phyloP scores from a whole-genome alignment of 2,329 filamentous ascomycete species.

The Verticillium tricorpus region DNA sequence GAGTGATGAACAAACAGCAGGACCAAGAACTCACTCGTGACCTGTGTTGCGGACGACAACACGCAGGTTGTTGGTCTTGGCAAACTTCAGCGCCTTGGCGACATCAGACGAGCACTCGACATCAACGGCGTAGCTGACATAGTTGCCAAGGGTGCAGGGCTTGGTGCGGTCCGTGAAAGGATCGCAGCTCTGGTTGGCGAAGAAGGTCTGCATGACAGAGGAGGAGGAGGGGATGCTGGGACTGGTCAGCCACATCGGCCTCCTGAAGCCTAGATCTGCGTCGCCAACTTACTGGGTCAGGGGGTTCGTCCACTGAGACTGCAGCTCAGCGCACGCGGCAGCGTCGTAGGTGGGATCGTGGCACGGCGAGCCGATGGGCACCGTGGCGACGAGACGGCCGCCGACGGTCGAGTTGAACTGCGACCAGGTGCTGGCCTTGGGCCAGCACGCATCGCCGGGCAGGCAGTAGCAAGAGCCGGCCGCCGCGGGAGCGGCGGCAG shows the following conservation, averaged over 20 bases:
- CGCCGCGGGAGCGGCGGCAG: conserved; percentile 6
- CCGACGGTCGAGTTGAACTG: conserved; percentile 45
- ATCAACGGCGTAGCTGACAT: conserved; percentile 34
- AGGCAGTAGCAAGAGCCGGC: conserved; percentile 35
- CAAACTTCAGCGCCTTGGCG: conserved; percentile 25
- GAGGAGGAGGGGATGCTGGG: conserved; percentile 29
- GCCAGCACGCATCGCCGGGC: conserved; percentile 52
- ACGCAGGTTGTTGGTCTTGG: conserved; percentile 28
- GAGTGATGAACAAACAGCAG: not conserved
- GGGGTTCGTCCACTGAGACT: conserved; percentile 27
- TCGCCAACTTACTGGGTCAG: conserved; percentile 26
- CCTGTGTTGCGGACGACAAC: conserved; percentile 30
- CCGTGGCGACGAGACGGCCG: conserved; percentile 45
- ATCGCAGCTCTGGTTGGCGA: conserved; percentile 31
- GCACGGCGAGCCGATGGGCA: conserved; percentile 48
- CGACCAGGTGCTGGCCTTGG: conserved; percentile 39
- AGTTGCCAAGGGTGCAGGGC: conserved; percentile 40
- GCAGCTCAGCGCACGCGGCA: conserved; percentile 32
- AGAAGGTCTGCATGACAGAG: conserved; percentile 35
- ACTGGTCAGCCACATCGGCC: conserved; percentile 3
- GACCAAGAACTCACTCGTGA: conserved; percentile 17
- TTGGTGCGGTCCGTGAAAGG: conserved; percentile 31
- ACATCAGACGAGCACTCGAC: conserved; percentile 25
- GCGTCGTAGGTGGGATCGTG: conserved; percentile 43
- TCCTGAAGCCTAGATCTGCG: not conserved